A percentile compares a stretch with the other conserved stretches of the same genome.
Evolutionary conservation across 371 early-diverging fungal genomes (phyloP).

Genomic region (Funneliformis caledonium): DNA sequence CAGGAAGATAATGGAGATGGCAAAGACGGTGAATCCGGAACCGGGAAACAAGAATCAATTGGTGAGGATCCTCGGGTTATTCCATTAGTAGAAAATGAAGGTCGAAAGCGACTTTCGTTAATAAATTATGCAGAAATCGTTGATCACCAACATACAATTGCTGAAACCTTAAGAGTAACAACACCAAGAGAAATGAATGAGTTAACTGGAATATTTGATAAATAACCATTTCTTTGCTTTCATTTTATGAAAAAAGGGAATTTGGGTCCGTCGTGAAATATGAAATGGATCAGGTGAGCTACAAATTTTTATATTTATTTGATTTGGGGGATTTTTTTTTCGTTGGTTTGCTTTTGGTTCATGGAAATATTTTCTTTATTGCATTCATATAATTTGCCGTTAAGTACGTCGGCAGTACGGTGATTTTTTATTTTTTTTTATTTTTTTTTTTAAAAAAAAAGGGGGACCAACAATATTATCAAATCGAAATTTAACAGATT

Average conservation of each 20-base stretch:
- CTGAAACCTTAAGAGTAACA: constrained; percentile 40
- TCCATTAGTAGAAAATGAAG: constrained; percentile 3
- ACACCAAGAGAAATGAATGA: constrained; percentile 35
- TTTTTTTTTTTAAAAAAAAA: background rate
- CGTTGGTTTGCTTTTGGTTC: background rate
- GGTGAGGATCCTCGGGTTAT: constrained; percentile 11
- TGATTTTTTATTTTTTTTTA: background rate
- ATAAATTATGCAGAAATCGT: background rate
- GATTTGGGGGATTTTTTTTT: background rate
- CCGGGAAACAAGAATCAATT: background rate
- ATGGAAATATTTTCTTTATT: background rate
- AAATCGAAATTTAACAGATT: background rate
- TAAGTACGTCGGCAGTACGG: background rate
- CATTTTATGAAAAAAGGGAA: background rate
- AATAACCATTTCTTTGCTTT: constrained; percentile 23
- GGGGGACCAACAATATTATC: background rate
- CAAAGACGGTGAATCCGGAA: background rate
- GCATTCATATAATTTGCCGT: background rate
- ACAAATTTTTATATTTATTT: background rate
- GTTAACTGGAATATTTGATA: constrained; percentile 31
- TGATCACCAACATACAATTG: constrained; percentile 28
- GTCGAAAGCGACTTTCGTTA: constrained; percentile 24
- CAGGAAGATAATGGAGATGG: background rate
- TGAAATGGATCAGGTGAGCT: constrained; percentile 36
- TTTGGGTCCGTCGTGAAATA: background rate